Percentiles rank a stretch among this genome's conserved stretches.
These are phyloP conservation scores for Nothophytophthora sp. DNA, from an alignment of 352 stramenopile genomes.

Conservation along the genomic window DNA sequence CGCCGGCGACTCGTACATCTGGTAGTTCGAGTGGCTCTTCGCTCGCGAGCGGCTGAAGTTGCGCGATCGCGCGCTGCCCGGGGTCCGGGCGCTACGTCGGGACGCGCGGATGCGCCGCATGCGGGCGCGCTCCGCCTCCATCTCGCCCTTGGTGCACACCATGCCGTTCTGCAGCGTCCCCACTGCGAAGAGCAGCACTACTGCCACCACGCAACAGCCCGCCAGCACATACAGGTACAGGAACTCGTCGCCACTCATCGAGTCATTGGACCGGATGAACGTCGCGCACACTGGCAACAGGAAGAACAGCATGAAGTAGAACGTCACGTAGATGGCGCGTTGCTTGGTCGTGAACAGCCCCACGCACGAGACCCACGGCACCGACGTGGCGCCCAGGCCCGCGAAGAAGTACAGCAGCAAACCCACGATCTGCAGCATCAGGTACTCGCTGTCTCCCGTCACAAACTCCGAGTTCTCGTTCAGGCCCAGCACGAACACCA, in stretches of 20 bases:
- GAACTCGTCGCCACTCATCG: conserved; percentile 42
- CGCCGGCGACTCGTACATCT: conserved; percentile 64
- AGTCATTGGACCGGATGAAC: conserved; percentile 39
- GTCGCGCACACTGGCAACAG: conserved; percentile 48
- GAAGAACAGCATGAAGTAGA: conserved; percentile 83
- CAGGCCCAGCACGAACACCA: conserved; percentile 55
- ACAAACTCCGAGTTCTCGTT: conserved; percentile 55
- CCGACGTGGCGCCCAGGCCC: conserved; percentile 68
- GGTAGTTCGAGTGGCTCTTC: conserved; percentile 74
- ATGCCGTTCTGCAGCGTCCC: conserved; percentile 68
- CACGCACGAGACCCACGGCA: conserved; percentile 74
- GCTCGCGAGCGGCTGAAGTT: conserved; percentile 67
- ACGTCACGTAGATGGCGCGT: conserved; percentile 60
- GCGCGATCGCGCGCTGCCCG: conserved; percentile 53
- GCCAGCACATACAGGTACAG: conserved; percentile 58
- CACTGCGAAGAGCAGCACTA: conserved; percentile 50
- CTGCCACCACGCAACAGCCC: conserved; percentile 42
- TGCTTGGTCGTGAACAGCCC: conserved; percentile 71
- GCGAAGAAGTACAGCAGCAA: conserved; percentile 81
- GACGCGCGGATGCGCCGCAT: conserved; percentile 50
- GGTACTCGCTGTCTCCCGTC: conserved; percentile 50
- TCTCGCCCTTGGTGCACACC: conserved; percentile 68
- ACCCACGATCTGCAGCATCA: conserved; percentile 74
- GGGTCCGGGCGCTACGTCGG: conserved; percentile 55
- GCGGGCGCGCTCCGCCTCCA: conserved; percentile 49